Conservation (phyloP, 2,329 filamentous ascomycete species). For the Aspergillus unguis region DNA sequence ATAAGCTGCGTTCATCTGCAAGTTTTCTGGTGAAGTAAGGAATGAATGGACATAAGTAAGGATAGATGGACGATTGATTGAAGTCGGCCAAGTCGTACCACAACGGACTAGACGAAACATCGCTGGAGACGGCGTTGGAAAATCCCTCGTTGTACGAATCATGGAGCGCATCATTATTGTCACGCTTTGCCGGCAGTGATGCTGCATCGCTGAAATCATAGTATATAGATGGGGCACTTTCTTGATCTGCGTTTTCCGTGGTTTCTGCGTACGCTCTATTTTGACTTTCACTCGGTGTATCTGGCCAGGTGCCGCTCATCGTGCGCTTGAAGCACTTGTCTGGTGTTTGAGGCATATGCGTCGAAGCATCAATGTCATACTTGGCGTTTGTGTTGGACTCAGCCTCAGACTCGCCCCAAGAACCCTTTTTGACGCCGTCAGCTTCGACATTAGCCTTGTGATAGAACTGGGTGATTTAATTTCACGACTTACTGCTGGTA, state of each 20-base stretch:
- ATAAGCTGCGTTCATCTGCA: conserved; percentile 17
- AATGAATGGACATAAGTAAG: conserved; percentile 18
- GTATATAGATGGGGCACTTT: conserved; percentile 6
- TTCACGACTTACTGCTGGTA: background rate
- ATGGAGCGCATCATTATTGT: background rate
- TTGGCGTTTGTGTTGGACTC: too few relatives aligned
- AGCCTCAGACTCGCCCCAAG: too few relatives aligned
- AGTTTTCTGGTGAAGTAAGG: conserved; percentile 28
- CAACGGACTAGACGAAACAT: background rate
- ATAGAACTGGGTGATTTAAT: too few relatives aligned
- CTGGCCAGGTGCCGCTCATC: background rate
- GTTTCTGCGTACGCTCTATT: background rate
- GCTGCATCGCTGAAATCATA: conserved; percentile 11
- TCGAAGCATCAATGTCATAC: too few relatives aligned
- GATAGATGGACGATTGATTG: background rate
- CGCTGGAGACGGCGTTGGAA: background rate
- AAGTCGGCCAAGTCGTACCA: background rate
- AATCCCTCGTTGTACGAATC: background rate
- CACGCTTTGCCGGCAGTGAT: background rate
- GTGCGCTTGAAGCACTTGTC: background rate
- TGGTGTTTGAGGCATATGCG: background rate
- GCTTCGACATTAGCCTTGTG: too few relatives aligned
- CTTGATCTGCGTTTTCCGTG: background rate
- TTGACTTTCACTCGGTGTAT: background rate
- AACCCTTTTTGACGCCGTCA: too few relatives aligned